These are phyloP conservation scores for Quillaja saponaria DNA, from an alignment of 306 rosid species.

Conservation along the genomic window DNA sequence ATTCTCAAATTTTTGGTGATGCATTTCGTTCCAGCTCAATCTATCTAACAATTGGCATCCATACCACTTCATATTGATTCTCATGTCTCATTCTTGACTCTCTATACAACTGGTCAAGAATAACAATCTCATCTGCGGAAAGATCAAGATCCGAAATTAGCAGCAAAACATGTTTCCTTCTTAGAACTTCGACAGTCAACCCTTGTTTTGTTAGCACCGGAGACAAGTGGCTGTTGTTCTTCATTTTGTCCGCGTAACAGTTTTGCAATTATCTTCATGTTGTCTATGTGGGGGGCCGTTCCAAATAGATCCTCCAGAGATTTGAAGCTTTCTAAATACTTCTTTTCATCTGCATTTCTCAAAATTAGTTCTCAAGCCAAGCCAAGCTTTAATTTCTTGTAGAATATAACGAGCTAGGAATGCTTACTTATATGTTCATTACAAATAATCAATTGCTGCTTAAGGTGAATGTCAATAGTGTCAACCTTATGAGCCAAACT, in stretches of 20 bases:
- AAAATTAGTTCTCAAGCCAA: neutral
- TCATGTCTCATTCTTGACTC: conserved; percentile 40
- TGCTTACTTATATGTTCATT: conserved; percentile 41
- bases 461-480: conserved; percentile 52
- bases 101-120: conserved; percentile 51
- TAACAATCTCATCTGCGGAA: conserved; percentile 57
- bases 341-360: conserved; percentile 56
- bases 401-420: neutral
- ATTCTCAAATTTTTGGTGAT: conserved; percentile 42
- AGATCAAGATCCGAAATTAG: conserved; percentile 76
- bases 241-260: conserved; percentile 44
- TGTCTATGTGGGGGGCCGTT: conserved; percentile 60
- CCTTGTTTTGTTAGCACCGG: conserved; percentile 42
- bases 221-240: conserved; percentile 54
- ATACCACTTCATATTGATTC: conserved; percentile 62
- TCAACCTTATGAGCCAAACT: conserved; percentile 64
- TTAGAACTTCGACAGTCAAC: conserved; percentile 56
- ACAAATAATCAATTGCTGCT: conserved; percentile 45
- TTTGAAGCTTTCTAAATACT: conserved; percentile 54
- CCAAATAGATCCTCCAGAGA: conserved; percentile 52
- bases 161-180: conserved; percentile 78
- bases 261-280: conserved; percentile 63
- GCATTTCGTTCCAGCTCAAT: conserved; percentile 36
- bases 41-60: conserved; percentile 71
- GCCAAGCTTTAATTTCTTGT: neutral